These are phyloP conservation scores for Leishmania guyanensis DNA, from an alignment of 208 protist genomes.

Conservation along the genomic window DNA sequence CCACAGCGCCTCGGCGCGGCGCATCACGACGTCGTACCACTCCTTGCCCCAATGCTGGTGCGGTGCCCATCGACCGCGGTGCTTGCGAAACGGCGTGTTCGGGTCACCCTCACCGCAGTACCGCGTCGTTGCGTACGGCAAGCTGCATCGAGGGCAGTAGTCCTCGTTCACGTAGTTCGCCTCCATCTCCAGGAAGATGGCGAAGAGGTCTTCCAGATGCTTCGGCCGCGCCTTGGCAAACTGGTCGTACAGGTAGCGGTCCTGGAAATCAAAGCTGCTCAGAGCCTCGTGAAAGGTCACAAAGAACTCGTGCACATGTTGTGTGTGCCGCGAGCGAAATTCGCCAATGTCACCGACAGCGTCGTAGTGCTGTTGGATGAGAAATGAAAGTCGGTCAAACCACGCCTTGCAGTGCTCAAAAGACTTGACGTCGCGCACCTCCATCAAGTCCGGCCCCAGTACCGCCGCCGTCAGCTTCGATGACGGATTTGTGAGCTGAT, in stretches of 20 bases:
- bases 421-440: conserved; percentile 81
- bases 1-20: conserved; percentile 90
- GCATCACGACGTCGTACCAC: conserved; percentile 87
- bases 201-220: conserved; percentile 81
- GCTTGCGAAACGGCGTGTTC: conserved; percentile 80
- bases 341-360: conserved; percentile 85
- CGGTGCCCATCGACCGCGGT: conserved; percentile 85
- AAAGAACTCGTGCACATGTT: conserved; percentile 89
- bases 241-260: conserved; percentile 71
- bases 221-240: conserved; percentile 61
- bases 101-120: conserved; percentile 87
- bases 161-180: conserved; percentile 82
- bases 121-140: conserved; percentile 78
- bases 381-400: conserved; percentile 77
- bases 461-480: conserved; percentile 68
- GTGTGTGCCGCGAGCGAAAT: conserved; percentile 80
- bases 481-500: conserved; percentile 61
- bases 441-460: conserved; percentile 74
- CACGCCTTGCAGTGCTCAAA: conserved; percentile 87
- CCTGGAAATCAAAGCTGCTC: conserved; percentile 85
- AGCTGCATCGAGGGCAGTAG: conserved; percentile 88
- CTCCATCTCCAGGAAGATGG: conserved; percentile 92
- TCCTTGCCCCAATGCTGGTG: conserved; percentile 87
- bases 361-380: conserved; percentile 87
- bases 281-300: conserved; percentile 88